These are phyloP conservation scores for Globisporangium iwayamae DNA, from an alignment of 352 stramenopile genomes.

Conservation along the genomic window DNA sequence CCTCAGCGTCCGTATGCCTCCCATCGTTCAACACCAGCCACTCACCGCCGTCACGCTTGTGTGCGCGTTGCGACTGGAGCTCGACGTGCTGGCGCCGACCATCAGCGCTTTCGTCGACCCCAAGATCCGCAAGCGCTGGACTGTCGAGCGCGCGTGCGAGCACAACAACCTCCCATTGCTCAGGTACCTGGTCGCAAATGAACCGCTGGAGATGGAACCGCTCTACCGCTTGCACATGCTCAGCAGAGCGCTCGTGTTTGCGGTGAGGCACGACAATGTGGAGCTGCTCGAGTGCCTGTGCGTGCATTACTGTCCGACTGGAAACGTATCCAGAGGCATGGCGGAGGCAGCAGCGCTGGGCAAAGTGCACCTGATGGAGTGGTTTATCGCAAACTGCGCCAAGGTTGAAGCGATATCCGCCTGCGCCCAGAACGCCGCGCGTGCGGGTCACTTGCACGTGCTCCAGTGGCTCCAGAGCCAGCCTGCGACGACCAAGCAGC, in stretches of 20 bases:
- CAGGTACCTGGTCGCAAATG: background rate
- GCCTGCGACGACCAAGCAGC: background rate
- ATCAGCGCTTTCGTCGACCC: slow-evolving; percentile 2
- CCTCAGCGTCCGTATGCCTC: too few species aligned
- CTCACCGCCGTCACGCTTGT: background rate
- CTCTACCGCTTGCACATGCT: too few species aligned
- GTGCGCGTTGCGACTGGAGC: background rate
- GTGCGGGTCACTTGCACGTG: background rate
- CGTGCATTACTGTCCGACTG: background rate
- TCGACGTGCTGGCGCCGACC: background rate
- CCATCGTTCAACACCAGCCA: too few species aligned
- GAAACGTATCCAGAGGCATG: background rate
- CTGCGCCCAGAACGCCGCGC: background rate
- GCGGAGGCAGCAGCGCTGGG: background rate
- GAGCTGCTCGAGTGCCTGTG: background rate
- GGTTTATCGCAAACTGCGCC: background rate
- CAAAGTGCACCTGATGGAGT: background rate
- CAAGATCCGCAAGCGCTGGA: background rate
- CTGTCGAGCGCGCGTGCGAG: slow-evolving; percentile 6
- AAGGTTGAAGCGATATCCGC: background rate
- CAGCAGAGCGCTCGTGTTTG: too few species aligned
- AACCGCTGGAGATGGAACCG: too few species aligned
- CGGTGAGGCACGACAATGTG: too few species aligned
- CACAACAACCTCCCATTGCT: background rate
- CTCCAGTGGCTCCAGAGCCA: background rate